Conservation (phyloP, 208 protist genomes). For the Trichomonas vaginalis region DNA sequence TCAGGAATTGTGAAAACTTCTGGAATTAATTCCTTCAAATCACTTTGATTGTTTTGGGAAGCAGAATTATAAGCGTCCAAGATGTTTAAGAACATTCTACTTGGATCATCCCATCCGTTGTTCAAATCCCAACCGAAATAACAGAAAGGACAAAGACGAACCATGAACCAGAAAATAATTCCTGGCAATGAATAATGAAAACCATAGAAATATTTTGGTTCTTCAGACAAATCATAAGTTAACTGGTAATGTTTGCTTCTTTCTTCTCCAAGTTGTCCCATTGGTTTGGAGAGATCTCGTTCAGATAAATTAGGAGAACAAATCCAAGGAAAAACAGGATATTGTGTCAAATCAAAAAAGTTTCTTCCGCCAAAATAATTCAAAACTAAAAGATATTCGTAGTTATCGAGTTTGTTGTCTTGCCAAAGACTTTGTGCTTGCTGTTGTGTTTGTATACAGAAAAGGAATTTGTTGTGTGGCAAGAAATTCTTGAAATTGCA, state of each 20-base stretch:
- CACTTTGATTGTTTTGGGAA: neutral
- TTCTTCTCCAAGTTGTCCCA: neutral
- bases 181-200: neutral
- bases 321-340: neutral
- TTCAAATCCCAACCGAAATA: slow-evolving; percentile 13
- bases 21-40: neutral
- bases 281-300: neutral
- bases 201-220: neutral
- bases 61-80: neutral
- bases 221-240: neutral
- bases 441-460: neutral
- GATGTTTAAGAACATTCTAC: neutral
- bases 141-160: neutral
- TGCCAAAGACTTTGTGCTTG: neutral
- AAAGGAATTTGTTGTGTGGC: neutral
- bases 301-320: neutral
- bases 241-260: neutral
- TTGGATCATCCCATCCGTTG: neutral
- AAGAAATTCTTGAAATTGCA: neutral
- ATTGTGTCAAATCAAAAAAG: neutral
- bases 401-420: neutral
- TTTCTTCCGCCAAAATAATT: neutral
- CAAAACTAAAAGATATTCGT: neutral
- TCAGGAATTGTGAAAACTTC: neutral
- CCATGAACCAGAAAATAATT: neutral